Evolutionary conservation across 345 rosid species (phyloP), one percentile per base, ranked within the genome.

Genomic region (Raphanus sativus): DNA sequence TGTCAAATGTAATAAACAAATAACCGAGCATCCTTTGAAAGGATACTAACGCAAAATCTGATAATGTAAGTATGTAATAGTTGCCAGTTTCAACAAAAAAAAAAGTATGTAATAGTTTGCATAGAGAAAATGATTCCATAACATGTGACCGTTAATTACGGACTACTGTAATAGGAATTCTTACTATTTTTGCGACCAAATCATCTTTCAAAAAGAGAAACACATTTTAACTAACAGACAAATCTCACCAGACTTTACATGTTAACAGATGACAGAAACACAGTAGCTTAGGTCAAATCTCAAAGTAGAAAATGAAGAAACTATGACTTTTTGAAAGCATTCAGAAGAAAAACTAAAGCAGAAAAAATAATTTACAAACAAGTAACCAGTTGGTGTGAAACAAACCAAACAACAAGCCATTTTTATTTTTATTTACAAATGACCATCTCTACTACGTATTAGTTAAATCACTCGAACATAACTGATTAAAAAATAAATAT

Each of bases 101-200:
- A n/a, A n/a, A 50, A 50, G 55, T 50, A 50, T 50, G 55, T 50
- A n/a, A 50, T 50, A 50, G 55, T 50, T n/a, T 50, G 7, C 55
- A 50, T 50, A 50, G 55, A 50, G 21, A 50, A 50, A 50, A 29
- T 34, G 71, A 75, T 69, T 21, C 9, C 3, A 69, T 70, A 26
- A 28, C 67, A 71, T 40, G 74, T 29, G 71, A 77, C 76, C 71
- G 71, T 77, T 56, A 40, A 65, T 77, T 77, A 70, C 71, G 81
- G 71, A 65, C 70, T 12, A 40, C 55, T 17, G 61, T 70, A n/a
- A n/a, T 54, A 29, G 36, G 56, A 69, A 25, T 28, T 32, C 5
- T 68, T 77, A 54, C 64, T 77, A 36, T 25, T 70, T 62, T 38
- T 70, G 80, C 52, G 66, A 70, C 66, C 71, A 70, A 52, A 52